A percentile compares a stretch with the other conserved stretches of the same genome.
Conservation (phyloP, 441 rosid genomes). For the Gossypium laxum region DNA sequence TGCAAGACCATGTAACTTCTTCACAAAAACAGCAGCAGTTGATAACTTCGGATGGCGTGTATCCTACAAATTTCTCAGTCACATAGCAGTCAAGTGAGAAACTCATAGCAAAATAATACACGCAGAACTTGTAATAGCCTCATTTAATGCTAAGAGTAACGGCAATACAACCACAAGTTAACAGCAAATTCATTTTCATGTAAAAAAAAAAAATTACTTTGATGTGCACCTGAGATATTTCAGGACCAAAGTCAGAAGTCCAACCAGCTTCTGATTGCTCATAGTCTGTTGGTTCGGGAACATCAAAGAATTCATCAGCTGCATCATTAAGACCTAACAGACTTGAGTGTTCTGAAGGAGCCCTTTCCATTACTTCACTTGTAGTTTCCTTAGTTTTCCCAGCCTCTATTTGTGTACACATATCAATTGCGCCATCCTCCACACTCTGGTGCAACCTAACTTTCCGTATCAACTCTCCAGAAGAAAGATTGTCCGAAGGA, state of each 20-base stretch:
- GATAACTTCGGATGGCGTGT: slow-evolving; percentile 54
- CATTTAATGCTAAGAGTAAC: not conserved
- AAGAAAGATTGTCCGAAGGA: slow-evolving; percentile 45
- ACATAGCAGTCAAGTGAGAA: slow-evolving; percentile 19
- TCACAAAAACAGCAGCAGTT: slow-evolving; percentile 72
- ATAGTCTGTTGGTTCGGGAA: slow-evolving; percentile 66
- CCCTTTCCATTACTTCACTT: slow-evolving; percentile 50
- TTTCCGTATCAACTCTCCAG: slow-evolving; percentile 56
- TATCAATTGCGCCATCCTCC: slow-evolving; percentile 26
- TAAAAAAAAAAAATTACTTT: slow-evolving; percentile 5
- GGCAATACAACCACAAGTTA: not conserved
- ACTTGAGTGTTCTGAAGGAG: slow-evolving; percentile 70
- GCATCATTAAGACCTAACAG: slow-evolving; percentile 72
- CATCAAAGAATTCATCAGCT: slow-evolving; percentile 84
- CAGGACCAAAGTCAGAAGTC: slow-evolving; percentile 60
- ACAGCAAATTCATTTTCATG: slow-evolving; percentile 7
- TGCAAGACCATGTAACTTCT: slow-evolving; percentile 81
- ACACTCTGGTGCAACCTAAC: slow-evolving; percentile 33
- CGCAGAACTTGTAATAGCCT: slow-evolving; percentile 1
- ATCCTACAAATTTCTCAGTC: slow-evolving; percentile 39
- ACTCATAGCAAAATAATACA: slow-evolving; percentile 5
- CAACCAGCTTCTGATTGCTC: slow-evolving; percentile 55
- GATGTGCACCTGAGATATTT: slow-evolving; percentile 50
- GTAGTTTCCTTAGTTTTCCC: slow-evolving; percentile 31
- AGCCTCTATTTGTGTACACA: slow-evolving; percentile 28